Evolutionary conservation across 2,329 filamentous ascomycete species (phyloP), one percentile per base, ranked within the genome.

Genomic region (Apiospora malaysiana): DNA sequence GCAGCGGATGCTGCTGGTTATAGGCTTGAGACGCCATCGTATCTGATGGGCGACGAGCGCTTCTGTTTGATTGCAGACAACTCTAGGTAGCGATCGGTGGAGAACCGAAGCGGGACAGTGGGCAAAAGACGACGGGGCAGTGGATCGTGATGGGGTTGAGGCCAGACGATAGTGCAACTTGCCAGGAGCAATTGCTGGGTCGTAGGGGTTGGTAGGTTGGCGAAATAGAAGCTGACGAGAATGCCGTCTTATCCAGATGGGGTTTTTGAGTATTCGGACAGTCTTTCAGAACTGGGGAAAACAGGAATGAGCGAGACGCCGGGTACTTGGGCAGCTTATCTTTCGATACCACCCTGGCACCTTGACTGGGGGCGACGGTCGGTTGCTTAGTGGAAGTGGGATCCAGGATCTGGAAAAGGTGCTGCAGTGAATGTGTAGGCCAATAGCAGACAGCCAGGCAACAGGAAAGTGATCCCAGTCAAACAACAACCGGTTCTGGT

Each of bases 1-100:
- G 78, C 74, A 79, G 73, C 66, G 77, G 76, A 69, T 79, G 78
- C 66, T 67, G 74, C 69, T 74, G 77, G 69, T 40, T 63, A 63
- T 79, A 76, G 68, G 72, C 76, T 69, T 74, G 46, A 71, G 77
- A 78, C 75, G 78, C 78, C 79, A 80, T 80, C 71, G 74, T 79
- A 75, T 69, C 72, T 66, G 40, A 72, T 70, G 71, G 73, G 70
- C 68, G 71, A 66, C 66, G 74, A 66, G 71, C 73, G 46, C 69
- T 65, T 73, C 69, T 72, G 72, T 76, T 78, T 77, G 74, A 78
- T 78, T 74, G 72, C 71, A 71, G 56, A n/a, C 56, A n/a, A 56
- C 27, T 40, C 56, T 71, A 73, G 72, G 70, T 68, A 70, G 73
- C 71, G 70, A 67, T 68, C 69, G 71, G 77, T 78, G 77, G 77